Base-by-base conservation (phyloP, 208 protist species). In the Acanthamoeba castellanii region DNA sequence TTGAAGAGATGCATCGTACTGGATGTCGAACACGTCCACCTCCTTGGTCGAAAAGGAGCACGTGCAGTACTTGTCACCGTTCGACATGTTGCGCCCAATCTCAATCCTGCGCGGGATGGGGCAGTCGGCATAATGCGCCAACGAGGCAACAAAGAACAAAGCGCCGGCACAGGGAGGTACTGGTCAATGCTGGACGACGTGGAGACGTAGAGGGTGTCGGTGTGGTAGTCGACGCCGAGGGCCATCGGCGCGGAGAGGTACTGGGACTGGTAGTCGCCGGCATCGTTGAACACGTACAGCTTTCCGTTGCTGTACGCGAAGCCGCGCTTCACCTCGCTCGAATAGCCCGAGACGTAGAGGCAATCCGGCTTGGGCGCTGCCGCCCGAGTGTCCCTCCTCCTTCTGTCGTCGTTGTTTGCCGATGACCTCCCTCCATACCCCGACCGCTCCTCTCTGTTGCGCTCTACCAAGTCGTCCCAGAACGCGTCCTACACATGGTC, bases 11-110 rank as follows among this genome's bases (percentile, higher is more conserved):
- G 30, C 37, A 34, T 18, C 74, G 42, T 55, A 84, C 74, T 84
- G 74, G 37, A 84, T 84, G 8, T 84, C 13, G 27, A 84, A 84
- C 5, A 84, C 74, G 32, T 84, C 37, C 14, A 84, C 42, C 42
- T 84, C 22, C 74, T 84, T 27, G 5, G 74, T 84, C 7, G 34
- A 55, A 20, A 84, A 84, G 37, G 74, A 55, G 74, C 74, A 84
- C 74, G 74, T 84, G 74, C 74, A 84, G 74, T 84, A 84, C 74
- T 84, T 84, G 22, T 84, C 74, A 37, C 74, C 42, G 25, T 11
- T 52, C 16, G 74, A 55, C 74, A 84, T 22, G 22, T 52, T 52
- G 22, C 22, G 20, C 32, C 74, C 74, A 25, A 84, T 84, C 74
- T 45, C 22, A 25, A 52, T 14, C 74, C 74, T 84, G 74, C 22